Evolutionary conservation across 2,329 filamentous ascomycete species (phyloP).

Genomic region (Fusarium solani-melongenae): DNA sequence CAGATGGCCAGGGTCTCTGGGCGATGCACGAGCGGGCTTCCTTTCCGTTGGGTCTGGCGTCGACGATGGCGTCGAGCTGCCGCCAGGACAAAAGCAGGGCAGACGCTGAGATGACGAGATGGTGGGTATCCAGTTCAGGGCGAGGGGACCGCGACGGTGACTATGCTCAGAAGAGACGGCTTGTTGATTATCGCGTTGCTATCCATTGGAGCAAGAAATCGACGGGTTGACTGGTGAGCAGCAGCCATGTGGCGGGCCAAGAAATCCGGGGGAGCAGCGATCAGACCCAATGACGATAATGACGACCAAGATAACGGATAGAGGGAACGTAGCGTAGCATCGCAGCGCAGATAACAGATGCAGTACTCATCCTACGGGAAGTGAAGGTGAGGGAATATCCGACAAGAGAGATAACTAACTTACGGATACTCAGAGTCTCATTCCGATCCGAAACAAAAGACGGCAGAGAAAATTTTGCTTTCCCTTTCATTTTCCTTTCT

Average conservation of each 20-base stretch:
- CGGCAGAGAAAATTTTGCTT: constrained; percentile 19
- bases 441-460: constrained; percentile 13
- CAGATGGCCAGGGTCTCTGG: constrained; percentile 16
- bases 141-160: not conserved
- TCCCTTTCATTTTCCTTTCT: constrained; percentile 23
- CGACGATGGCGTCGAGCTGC: constrained; percentile 18
- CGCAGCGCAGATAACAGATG: not conserved
- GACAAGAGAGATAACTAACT: not conserved
- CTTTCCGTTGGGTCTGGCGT: constrained; percentile 23
- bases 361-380: not conserved
- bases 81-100: constrained; percentile 22
- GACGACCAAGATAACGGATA: not conserved
- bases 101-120: constrained; percentile 17
- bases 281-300: constrained; percentile 9
- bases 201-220: constrained; percentile 3
- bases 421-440: not conserved
- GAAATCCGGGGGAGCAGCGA: constrained; percentile 24
- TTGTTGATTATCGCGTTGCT: not conserved
- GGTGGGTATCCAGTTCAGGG: constrained; percentile 14
- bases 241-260: constrained; percentile 19
- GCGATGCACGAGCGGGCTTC: constrained; percentile 3
- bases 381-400: not conserved
- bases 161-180: constrained; percentile 12
- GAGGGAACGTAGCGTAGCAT: not conserved
- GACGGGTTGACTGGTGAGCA: not conserved